Evolutionary conservation across 345 rosid species (phyloP).

Genomic region (Cochlearia excelsa): DNA sequence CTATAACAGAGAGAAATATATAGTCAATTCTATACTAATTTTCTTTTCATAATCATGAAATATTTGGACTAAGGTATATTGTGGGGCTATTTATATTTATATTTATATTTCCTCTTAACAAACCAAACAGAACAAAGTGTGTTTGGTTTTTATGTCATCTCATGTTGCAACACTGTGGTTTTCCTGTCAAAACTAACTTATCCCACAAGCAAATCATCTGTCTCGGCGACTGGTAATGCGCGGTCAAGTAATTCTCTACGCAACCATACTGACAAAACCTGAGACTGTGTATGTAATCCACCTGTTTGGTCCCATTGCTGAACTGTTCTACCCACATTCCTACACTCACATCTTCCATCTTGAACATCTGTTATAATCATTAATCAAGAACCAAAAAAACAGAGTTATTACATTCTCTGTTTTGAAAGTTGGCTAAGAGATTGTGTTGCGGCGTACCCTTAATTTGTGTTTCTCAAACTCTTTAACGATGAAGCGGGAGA

Average conservation of each 20-base stretch:
- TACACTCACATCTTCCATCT: constrained; percentile 98
- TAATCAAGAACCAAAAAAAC: background rate
- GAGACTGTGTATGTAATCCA: constrained; percentile 63
- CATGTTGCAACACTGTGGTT: constrained; percentile 74
- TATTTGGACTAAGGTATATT: too few species aligned
- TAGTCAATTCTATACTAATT: too few species aligned
- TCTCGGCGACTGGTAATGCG: constrained; percentile 87
- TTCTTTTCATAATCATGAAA: too few species aligned
- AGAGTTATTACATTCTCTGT: constrained; percentile 14
- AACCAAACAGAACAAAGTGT: constrained; percentile 12
- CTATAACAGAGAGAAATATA: too few species aligned
- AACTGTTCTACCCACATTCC: constrained; percentile 97
- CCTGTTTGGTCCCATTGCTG: constrained; percentile 57
- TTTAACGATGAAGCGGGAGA: constrained; percentile 55
- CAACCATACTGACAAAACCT: constrained; percentile 88
- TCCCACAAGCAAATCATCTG: constrained; percentile 89
- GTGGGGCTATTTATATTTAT: too few species aligned
- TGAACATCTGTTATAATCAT: constrained; percentile 60
- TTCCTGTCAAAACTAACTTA: constrained; percentile 49
- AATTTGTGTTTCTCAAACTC: constrained; percentile 74
- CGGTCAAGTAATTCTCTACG: constrained; percentile 66
- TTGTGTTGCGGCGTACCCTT: constrained; percentile 39
- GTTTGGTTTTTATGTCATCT: constrained; percentile 41
- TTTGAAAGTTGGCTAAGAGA: background rate
- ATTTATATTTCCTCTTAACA: background rate